Base-by-base conservation (phyloP, 2,329 filamentous ascomycete genomes). In the Zymoseptoria ardabiliae region DNA sequence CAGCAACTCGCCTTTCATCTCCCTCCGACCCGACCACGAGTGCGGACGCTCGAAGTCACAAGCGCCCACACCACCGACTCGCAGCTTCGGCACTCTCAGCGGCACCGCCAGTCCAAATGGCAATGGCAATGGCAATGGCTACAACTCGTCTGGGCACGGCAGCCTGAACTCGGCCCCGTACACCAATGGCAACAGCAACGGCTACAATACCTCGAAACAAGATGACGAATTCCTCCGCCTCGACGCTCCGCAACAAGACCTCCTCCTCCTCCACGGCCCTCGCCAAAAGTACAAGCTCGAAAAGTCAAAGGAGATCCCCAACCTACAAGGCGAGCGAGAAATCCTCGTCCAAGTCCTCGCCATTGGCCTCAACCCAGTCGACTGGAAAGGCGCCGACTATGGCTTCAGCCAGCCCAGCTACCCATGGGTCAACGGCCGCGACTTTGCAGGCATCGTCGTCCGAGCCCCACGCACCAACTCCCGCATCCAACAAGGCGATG, bases 321-420 rank as follows among this genome's bases (percentile, higher is more conserved):
- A 70, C 53, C 64, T 72, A 2, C 66, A 66, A 41, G 65, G 68
- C 35, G 72, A 77, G 55, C 74, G 75, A 50, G 84, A 90, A 66
- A 73, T 89, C 4, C 74, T 90, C 4, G 80, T 90, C n/a, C 82
- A 81, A 68, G 77, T 85, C 1, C 75, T 81, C 45, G 82, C 82
- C 11, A 85, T 90, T 65, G 88, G 88, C 0, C 74, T 91, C 45
- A 91, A 91, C 66, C 89, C 89, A 0, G 88, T 91, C 58, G 89
- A 90, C 70, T 89, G 85, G 85, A 89, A 89, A 75, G 67, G 25
- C 35, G 88, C 86, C 10, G 87, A 88, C 67, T 90, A 82, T 68
- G 85, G 85, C 62, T 90, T 89, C 68, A 85, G 83, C 30, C 83
- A 90, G 53, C 87, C 87, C 0, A 76, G 77, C 9, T 77, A 89